Base-by-base conservation (phyloP, 139 green algal species). In the Chloropicon primus region DNA sequence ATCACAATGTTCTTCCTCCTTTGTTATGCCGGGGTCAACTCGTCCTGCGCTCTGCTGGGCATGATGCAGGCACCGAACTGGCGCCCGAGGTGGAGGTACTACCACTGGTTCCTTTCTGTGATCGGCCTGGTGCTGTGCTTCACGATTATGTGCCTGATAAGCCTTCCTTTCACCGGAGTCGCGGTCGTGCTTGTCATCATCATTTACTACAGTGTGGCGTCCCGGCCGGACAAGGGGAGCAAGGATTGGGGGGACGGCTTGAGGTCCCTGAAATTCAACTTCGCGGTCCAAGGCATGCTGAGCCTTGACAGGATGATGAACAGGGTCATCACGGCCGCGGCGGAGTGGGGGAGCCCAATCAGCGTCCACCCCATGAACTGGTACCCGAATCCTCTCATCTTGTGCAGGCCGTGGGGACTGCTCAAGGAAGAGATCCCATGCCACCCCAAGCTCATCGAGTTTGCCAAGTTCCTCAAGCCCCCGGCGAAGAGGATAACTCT, bases 1-100 rank as follows among this genome's bases (percentile, higher is more conserved):
- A 85, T 85, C 74, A 85, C 81, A 24, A 85, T 85, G 81, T 85
- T 85, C 72, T 85, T 85, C 74, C 76, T 85, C 53, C 74, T 85
- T 22, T 85, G 81, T 28, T 85, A 85, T 24, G 71, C 24, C 25
- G 81, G 81, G 23, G 81, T 85, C 23, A 85, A 85, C 74, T 27
- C 84, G 21, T 76, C 25, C n/a, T 85, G 81, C 81, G 81, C 84
- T 28, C 74, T 85, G 10, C 79, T 85, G n/a, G 81, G 81, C 22
- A 25, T 85, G 21, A 53, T 85, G 28, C 73, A 85, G 28, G 54
- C 81, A 24, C 81, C 81, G 1, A 85, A 76, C 10, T 85, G 81
- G 81, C 81, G 81, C 1, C 81, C 81, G 2, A 53, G 81, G 2
- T 85, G 81, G 81, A 85, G 84, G 79, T 84, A 28, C 23, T 76